Base-by-base conservation (phyloP, 208 protist genomes). In the Sergeia podlipaevii region DNA sequence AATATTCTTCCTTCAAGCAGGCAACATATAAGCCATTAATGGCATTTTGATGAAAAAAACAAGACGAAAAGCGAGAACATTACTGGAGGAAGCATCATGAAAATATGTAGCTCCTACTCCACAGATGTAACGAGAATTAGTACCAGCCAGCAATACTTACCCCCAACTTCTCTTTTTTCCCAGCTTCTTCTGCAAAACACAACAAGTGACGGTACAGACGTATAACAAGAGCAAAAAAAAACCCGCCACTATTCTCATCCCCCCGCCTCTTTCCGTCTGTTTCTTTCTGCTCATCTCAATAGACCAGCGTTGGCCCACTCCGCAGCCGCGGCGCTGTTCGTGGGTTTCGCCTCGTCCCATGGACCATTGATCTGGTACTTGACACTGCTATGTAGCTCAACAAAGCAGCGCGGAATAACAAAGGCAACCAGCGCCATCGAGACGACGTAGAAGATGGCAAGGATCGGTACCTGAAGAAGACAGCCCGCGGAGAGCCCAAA, bases 301-400 rank as follows among this genome's bases (percentile, higher is more conserved):
- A 95, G 59, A 17, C 88, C 84, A 13, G 84, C 80, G 52, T 91
- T 94, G 23, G 85, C 86, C 90, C 90, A 96, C 60, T 96, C 86
- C 10, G 81, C 86, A 6, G 90, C 90, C 18, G 90, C 90, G 5
- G 85, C 77, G 43, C 85, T 94, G 73, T 96, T 96, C n/a, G 79
- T 94, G 24, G 90, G 90, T 49, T 86, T 90, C 17, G 90, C 90
- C 61, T 96, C 90, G 52, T 96, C 90, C 87, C 90, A 96, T 10
- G 90, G 90, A 0, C 90, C 90, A 46, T 86, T 94, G 60, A 96
- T 94, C 60, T 96, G 90, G 13, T 74, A 70, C 65, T 96, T 96
- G 42, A 77, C 65, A 38, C 69, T 79, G 36, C 70, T 71, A 53
- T 96, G 86, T 49, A 93, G 54, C 10, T 53, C 55, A 0, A 93